phyloP scores from a whole-genome alignment of 441 rosid species.

The Adansonia grandidieri region DNA sequence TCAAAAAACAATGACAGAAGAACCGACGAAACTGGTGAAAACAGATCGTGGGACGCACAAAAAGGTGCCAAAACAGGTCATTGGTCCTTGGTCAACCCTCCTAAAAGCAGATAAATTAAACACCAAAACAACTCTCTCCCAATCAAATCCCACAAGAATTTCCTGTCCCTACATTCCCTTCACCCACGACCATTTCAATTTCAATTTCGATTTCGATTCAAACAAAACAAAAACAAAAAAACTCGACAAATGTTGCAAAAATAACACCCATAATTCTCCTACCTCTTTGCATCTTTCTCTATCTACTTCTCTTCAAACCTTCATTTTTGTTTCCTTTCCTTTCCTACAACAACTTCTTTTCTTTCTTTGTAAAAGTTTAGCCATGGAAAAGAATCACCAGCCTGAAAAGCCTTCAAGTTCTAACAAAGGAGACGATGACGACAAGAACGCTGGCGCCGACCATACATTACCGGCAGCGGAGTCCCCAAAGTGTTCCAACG shows the following conservation, averaged over 20 bases:
- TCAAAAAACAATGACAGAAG: neutral
- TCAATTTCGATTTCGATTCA: conserved; percentile 33
- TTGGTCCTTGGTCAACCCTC: conserved; percentile 23
- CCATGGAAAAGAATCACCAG: conserved; percentile 37
- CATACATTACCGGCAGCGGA: conserved; percentile 19
- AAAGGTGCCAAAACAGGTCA: neutral
- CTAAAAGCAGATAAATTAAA: conserved; percentile 10
- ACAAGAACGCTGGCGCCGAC: conserved; percentile 22
- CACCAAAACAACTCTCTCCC: conserved; percentile 19
- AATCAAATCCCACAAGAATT: conserved; percentile 10
- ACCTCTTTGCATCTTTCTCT: conserved; percentile 26
- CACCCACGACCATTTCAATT: conserved; percentile 42
- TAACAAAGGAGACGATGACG: conserved; percentile 25
- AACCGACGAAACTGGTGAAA: neutral
- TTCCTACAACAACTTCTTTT: neutral
- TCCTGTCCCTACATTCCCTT: conserved; percentile 32
- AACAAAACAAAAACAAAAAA: neutral
- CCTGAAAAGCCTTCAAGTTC: conserved; percentile 22
- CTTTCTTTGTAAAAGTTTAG: conserved; percentile 20
- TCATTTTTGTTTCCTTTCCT: conserved; percentile 10
- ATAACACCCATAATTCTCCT: conserved; percentile 25
- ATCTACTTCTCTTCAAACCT: conserved; percentile 17
- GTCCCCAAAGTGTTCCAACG: conserved; percentile 23
- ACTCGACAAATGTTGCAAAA: neutral
- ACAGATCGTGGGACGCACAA: conserved; percentile 14